These are phyloP conservation scores for Epichloe scottii DNA, from an alignment of 2,329 filamentous ascomycete species.

Conservation along the genomic window DNA sequence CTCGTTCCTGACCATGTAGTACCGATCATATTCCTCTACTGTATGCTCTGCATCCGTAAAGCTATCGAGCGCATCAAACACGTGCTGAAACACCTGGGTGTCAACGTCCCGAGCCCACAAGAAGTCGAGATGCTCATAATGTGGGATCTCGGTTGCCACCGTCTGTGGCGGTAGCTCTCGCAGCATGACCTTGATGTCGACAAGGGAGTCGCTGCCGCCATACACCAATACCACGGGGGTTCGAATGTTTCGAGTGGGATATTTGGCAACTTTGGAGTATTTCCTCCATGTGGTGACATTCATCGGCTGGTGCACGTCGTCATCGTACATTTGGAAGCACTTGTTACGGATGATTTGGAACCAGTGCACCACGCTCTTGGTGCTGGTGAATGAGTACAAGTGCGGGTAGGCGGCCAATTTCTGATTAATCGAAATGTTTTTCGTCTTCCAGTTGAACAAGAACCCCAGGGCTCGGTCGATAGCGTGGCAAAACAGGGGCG, in stretches of 20 bases:
- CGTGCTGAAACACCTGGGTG: conserved; percentile 73
- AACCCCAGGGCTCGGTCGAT: conserved; percentile 75
- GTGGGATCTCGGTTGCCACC: conserved; percentile 71
- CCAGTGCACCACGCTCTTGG: conserved; percentile 96
- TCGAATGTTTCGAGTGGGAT: conserved; percentile 92
- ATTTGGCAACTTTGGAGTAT: conserved; percentile 93
- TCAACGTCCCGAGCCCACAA: conserved; percentile 85
- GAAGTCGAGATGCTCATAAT: conserved; percentile 96
- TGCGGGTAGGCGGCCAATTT: conserved; percentile 94
- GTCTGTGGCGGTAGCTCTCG: conserved; percentile 77
- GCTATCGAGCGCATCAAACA: conserved; percentile 75
- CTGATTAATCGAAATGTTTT: conserved; percentile 74
- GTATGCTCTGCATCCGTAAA: conserved; percentile 48
- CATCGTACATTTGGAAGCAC: conserved; percentile 97
- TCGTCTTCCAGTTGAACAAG: conserved; percentile 79
- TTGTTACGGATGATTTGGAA: conserved; percentile 97
- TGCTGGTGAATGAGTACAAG: conserved; percentile 91
- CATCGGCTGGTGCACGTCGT: conserved; percentile 72
- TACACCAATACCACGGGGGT: conserved; percentile 91
- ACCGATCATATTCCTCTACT: conserved; percentile 47
- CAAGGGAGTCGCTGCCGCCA: conserved; percentile 82
- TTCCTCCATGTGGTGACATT: conserved; percentile 59
- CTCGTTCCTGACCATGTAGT: conserved; percentile 37
- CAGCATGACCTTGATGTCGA: conserved; percentile 89
- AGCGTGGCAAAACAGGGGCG: conserved; percentile 77